These are phyloP conservation scores for Podospora bellae-mahoneyi DNA, from an alignment of 495 filamentous ascomycete species.

Conservation along the genomic window DNA sequence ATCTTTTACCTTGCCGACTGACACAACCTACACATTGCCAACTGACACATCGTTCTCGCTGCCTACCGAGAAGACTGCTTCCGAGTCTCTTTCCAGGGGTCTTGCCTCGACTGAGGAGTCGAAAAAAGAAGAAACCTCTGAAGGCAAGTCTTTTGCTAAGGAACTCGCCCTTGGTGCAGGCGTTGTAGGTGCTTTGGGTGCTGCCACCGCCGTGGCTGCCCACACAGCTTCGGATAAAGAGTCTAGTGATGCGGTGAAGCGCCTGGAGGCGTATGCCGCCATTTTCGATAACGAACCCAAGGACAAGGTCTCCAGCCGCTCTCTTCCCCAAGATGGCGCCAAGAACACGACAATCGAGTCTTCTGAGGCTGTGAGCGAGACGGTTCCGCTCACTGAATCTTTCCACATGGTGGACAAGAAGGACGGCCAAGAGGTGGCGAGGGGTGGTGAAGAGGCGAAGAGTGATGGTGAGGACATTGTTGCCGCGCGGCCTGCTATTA, in stretches of 20 bases:
- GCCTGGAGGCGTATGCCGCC: constrained; percentile 24
- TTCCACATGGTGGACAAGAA: constrained; percentile 38
- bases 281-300: constrained; percentile 16
- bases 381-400: constrained; percentile 37
- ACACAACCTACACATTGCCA: constrained; percentile 18
- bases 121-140: constrained; percentile 11
- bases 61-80: constrained; percentile 13
- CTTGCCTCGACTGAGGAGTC: constrained; percentile 5
- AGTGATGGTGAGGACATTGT: constrained; percentile 33
- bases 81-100: constrained; percentile 7
- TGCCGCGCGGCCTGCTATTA: constrained; percentile 24
- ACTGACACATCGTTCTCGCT: constrained; percentile 19
- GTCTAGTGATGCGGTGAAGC: constrained; percentile 18
- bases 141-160: constrained; percentile 15
- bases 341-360: constrained; percentile 21
- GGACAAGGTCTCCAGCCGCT: not conserved
- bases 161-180: constrained; percentile 30
- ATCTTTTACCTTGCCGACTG: constrained; percentile 18
- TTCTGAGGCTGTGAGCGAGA: constrained; percentile 32
- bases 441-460: constrained; percentile 22
- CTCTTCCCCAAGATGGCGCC: constrained; percentile 16
- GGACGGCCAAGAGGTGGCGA: constrained; percentile 33
- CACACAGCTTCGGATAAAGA: constrained; percentile 20
- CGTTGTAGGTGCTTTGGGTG: constrained; percentile 22
- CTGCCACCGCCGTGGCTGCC: constrained; percentile 25